Evolutionary conservation across 495 filamentous ascomycete genomes (phyloP).

Genomic region (Parathielavia hyrcaniae): DNA sequence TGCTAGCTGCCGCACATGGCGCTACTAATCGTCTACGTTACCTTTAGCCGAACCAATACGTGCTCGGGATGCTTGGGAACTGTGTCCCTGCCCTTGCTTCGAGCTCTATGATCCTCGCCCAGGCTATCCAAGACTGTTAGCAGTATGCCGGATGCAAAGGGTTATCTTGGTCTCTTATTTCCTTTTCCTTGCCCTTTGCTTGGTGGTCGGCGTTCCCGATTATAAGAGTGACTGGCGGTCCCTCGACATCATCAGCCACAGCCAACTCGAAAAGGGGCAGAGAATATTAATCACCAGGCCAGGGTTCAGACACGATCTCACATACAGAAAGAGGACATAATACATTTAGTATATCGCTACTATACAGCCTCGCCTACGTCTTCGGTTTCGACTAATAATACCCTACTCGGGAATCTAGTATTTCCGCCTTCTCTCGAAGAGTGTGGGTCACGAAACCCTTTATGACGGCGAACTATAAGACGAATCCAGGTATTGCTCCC

Average conservation of each 20-base stretch:
- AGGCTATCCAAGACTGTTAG: too few species aligned
- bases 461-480: neutral
- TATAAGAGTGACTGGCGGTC: neutral
- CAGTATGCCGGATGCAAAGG: too few species aligned
- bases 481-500: neutral
- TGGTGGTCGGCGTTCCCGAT: too few species aligned
- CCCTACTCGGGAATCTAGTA: neutral
- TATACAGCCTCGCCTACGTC: neutral
- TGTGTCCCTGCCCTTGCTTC: too few species aligned
- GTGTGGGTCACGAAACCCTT: neutral
- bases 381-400: neutral
- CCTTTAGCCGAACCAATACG: too few species aligned
- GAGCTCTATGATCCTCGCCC: too few species aligned
- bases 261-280: neutral
- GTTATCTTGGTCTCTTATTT: neutral
- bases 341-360: neutral
- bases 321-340: neutral
- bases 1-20: neutral
- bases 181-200: neutral
- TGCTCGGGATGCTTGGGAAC: too few species aligned
- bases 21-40: neutral
- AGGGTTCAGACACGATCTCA: neutral
- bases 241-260: neutral
- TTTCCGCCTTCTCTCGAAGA: neutral
- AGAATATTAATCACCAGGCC: neutral